A percentile compares a stretch with the other conserved stretches of the same genome.
These are phyloP conservation scores for Podospora pseudoanserina DNA, from an alignment of 495 filamentous ascomycete genomes.

Conservation along the genomic window DNA sequence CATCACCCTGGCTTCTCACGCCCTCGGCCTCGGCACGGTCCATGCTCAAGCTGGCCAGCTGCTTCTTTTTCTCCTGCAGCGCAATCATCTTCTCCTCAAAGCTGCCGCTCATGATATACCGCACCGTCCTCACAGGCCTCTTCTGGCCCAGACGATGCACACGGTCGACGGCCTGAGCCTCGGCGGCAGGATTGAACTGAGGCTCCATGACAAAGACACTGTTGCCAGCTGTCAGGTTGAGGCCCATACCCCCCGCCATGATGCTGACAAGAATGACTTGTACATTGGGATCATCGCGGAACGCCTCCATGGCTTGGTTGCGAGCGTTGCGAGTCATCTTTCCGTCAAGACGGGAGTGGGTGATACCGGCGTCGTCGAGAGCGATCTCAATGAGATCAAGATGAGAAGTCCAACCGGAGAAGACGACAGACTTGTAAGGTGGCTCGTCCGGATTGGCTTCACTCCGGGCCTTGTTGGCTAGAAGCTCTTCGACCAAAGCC, in stretches of 20 bases:
- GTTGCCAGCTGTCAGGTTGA: slow-evolving; percentile 83
- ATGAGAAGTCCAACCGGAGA: slow-evolving; percentile 90
- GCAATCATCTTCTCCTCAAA: slow-evolving; percentile 93
- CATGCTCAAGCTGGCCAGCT: slow-evolving; percentile 82
- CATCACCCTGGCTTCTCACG: slow-evolving; percentile 69
- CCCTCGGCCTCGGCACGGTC: slow-evolving; percentile 48
- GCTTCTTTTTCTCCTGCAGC: slow-evolving; percentile 85
- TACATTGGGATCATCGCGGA: slow-evolving; percentile 67
- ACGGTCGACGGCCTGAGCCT: slow-evolving; percentile 91
- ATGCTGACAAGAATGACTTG: slow-evolving; percentile 87
- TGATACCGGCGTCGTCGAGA: slow-evolving; percentile 61
- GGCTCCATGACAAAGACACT: slow-evolving; percentile 97
- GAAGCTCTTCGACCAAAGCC: slow-evolving; percentile 67
- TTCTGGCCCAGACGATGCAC: slow-evolving; percentile 92
- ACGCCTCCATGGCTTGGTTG: slow-evolving; percentile 65
- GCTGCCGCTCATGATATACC: slow-evolving; percentile 83
- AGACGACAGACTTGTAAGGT: slow-evolving; percentile 86
- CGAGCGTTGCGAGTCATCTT: slow-evolving; percentile 73
- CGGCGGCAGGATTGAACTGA: slow-evolving; percentile 91
- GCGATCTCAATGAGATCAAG: slow-evolving; percentile 91
- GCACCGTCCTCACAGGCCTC: slow-evolving; percentile 70
- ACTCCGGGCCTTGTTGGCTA: slow-evolving; percentile 57
- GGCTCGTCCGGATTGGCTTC: slow-evolving; percentile 51
- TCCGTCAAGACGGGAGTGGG: slow-evolving; percentile 80
- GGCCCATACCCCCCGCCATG: slow-evolving; percentile 83